Base-by-base conservation (phyloP, 2,329 filamentous ascomycete genomes). In the Beauveria bassiana region DNA sequence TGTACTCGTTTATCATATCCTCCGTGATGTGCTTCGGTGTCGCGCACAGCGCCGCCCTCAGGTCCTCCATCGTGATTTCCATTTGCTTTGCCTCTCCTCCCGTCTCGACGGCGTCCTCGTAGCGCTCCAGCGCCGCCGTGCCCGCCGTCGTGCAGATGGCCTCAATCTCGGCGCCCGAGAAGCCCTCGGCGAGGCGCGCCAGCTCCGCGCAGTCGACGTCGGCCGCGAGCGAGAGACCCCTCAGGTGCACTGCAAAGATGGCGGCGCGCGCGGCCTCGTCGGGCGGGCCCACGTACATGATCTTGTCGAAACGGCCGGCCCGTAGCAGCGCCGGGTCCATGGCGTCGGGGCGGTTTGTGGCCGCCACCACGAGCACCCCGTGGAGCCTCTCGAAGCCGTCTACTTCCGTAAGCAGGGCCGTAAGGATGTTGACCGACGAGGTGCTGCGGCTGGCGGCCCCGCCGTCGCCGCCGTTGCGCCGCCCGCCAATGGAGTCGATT, bases 351-450 rank as follows among this genome's bases (percentile, higher is more conserved):
- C 91, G 86, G 75, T 98, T 98, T 0, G 93, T 98, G 2, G 93
- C 93, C 0, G 91, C 93, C 20, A 98, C 84, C 16, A 97, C 88
- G 63, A 96, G 83, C 0, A 98, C 92, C 62, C 90, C 90, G 60
- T 87, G 87, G 22, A 96, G 79, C 45, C 87, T 81, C 73, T 96
- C 91, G 67, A 97, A 96, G 52, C 93, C 93, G 70, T 97, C 93
- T 89, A 98, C 96, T 72, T 97, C 93, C 63, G 92, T 96, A 5
- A 98, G 82, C 31, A 98, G 78, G 1, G 93, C 96, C 0, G 92
- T 93, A 16, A 97, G 83, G 50, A 96, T 90, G 70, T 97, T 95
- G 53, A 96, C 81, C 1, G 87, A 84, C 24, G 76, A 74, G 40
- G 26, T 47, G 58, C 49, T 42, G 42, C 58, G 43, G 3, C 71